Evolutionary conservation across 2,329 filamentous ascomycete species (phyloP).

Genomic region (Dryadomyces quercivorus): DNA sequence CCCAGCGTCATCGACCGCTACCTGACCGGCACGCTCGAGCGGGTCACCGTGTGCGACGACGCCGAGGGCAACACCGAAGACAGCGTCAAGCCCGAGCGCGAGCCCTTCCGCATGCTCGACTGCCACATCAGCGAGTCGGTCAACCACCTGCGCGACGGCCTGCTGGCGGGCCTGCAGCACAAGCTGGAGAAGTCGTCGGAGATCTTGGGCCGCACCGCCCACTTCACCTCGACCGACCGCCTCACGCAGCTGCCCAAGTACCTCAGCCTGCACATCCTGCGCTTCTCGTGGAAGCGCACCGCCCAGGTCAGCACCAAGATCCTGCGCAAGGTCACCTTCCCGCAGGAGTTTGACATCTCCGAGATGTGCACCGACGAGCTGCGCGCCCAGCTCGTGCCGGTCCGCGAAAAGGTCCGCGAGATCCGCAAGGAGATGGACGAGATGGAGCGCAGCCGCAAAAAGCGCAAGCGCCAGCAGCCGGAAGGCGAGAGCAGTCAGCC

Average conservation of each 20-base stretch:
- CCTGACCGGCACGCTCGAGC: conserved; percentile 71
- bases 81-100: conserved; percentile 57
- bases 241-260: conserved; percentile 90
- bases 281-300: conserved; percentile 95
- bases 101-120: conserved; percentile 82
- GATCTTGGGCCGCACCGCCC: conserved; percentile 61
- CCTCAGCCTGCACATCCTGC: conserved; percentile 90
- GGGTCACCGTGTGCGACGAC: conserved; percentile 74
- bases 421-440: conserved; percentile 92
- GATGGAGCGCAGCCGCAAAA: conserved; percentile 80
- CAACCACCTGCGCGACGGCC: conserved; percentile 84
- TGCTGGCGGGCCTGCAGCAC: conserved; percentile 70
- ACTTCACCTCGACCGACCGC: conserved; percentile 83
- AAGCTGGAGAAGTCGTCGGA: conserved; percentile 84
- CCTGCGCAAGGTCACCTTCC: conserved; percentile 96
- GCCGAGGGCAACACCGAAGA: conserved; percentile 60
- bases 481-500: conserved; percentile 19
- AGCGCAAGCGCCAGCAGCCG: conserved; percentile 55
- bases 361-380: conserved; percentile 94
- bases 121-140: conserved; percentile 84
- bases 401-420: conserved; percentile 94
- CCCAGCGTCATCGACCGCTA: conserved; percentile 29
- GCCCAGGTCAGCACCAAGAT: conserved; percentile 99
- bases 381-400: conserved; percentile 68
- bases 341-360: conserved; percentile 79